phyloP scores from a whole-genome alignment of 108 stramenopile species.

The Epithemia pelagica region DNA sequence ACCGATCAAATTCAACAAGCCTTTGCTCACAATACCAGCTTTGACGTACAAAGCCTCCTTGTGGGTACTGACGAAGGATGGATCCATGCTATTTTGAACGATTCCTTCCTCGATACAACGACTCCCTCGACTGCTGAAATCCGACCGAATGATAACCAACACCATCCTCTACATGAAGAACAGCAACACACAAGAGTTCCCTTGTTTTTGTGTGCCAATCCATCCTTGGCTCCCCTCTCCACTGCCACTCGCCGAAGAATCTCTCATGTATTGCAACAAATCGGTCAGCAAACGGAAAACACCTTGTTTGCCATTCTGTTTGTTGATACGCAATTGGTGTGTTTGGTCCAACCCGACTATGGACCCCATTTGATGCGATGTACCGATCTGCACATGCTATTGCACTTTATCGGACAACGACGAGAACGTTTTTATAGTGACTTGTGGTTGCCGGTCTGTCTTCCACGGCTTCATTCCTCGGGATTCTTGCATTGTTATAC shows the following conservation, averaged over 20 bases:
- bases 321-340: conserved; percentile 43
- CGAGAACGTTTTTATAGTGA: conserved; percentile 50
- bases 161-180: background rate
- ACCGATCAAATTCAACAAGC: conserved; percentile 62
- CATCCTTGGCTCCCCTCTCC: background rate
- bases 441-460: conserved; percentile 73
- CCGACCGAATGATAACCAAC: background rate
- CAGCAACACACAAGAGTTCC: too few species aligned
- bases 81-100: background rate
- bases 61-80: background rate
- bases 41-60: conserved; percentile 36
- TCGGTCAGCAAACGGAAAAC: conserved; percentile 19
- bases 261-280: background rate
- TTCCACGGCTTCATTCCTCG: conserved; percentile 67
- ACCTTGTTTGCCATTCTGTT: conserved; percentile 53
- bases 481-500: conserved; percentile 74
- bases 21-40: conserved; percentile 45
- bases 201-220: background rate
- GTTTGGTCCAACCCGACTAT: conserved; percentile 55
- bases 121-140: background rate
- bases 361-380: conserved; percentile 52
- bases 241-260: background rate
- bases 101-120: background rate
- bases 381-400: conserved; percentile 61
- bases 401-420: conserved; percentile 55